Evolutionary conservation across 2,329 filamentous ascomycete genomes (phyloP), one percentile per base, ranked within the genome.

Genomic region (Penicillium sp.): DNA sequence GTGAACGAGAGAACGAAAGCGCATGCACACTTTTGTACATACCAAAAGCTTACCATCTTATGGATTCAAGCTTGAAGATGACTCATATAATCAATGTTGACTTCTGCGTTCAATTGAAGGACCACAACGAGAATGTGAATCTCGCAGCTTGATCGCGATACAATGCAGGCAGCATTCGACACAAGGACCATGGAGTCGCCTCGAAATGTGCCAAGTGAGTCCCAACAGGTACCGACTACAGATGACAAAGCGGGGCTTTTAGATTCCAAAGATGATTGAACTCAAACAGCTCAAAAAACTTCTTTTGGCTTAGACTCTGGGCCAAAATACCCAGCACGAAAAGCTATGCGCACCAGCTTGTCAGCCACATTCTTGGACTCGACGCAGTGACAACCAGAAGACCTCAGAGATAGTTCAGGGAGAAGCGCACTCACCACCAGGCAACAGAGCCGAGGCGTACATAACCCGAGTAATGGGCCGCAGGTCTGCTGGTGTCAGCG

Each of bases 381-480:
- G 37, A 44, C 4, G 44, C 40, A n/a, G n/a, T 2, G 8, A 6
- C 32, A 8, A 25, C 8, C 34, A 5, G 4, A 32, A 32, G 3
- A 7, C 29, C 29, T 8, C 7, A 8, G 29, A 3, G 11, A 12
- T 11, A 18, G 33, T 35, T 7, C 5, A 13, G 11, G 9, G 8
- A 3, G 25, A 4, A 12, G 12, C 12, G 9, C 26, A 67, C 75
- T 74, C 55, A 80, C 78, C 76, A 55, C 78, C 78, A 4, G 77
- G 76, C 43, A 78, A 71, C 53, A 81, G 54, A 32, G 77, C 77
- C 4, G 77, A 68, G 11, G 78, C 75, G 65, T 79, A 80, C 78
- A 82, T 82, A 35, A 77, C 77, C 24, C 71, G 62, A 4, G 76
- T 80, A 36, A 82, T 82, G 0, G 78, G 77, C 39, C 68, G 64